Base-by-base conservation (phyloP, 306 rosid genomes). In the Elaeagnus macrophylla region DNA sequence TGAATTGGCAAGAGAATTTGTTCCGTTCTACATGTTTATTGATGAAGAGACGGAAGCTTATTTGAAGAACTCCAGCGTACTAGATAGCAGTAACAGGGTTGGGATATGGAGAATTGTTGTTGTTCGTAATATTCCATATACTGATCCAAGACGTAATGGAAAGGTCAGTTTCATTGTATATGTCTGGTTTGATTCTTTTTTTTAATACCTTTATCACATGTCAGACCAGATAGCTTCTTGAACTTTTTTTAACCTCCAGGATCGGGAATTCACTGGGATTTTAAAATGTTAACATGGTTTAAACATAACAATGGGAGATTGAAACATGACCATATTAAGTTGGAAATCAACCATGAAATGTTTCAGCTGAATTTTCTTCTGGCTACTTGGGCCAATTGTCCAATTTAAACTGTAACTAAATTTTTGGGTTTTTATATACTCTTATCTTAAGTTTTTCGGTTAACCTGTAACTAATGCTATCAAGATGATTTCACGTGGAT, bases 81-180 rank as follows among this genome's bases (percentile, higher is more conserved):
- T 91, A 68, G 84, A 60, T 64, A 67, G 78, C 83, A 74, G 77
- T 60, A 86, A 73, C 68, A 77, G 57, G 75, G 77, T 91, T 62
- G 97, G 97, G 57, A 54, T 86, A 70, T 91, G 97, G 96, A 91
- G 86, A 79, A 78, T 86, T 75, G 75, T 91, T 51, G 89, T 91
- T 13, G 84, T 83, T 48, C 95, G 9, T 66, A 86, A 84, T 39
- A 40, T 87, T 64, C 96, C 97, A 35, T 86, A 84, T 62, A 64
- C 81, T 66, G 97, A 91, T 77, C 59, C 93, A 49, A 78, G 97
- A 64, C 97, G 97, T 53, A 91, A 91, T 46, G 97, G 96, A 77
- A 91, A 91, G 97, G 97, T 91, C 64, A 63, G 72, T 65, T 62
- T 64, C 20, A 39, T 55, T 52, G 18, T 57, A 37, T 7, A 42